Evolutionary conservation across 2,329 filamentous ascomycete species (phyloP), one percentile per base, ranked within the genome.

Genomic region (Arthroderma sp.): DNA sequence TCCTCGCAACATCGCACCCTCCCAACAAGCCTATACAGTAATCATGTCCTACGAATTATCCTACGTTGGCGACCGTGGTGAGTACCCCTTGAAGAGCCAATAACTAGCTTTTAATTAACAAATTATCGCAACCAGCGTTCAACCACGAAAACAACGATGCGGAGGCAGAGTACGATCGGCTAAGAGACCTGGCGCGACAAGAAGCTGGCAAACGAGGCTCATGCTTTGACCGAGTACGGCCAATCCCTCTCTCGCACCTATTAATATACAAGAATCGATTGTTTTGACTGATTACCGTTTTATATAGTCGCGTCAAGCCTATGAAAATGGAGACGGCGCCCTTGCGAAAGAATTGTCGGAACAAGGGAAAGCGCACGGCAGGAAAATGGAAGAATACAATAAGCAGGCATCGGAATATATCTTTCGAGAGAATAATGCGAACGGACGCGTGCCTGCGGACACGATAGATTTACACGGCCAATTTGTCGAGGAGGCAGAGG

Each of bases 391-490:
- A 53, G 72, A 82, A 48, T 93, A 87, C 69, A 95, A 95, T 71
- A 79, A 77, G 52, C 86, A 94, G 64, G 91, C 91, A 1, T 86
- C 85, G 48, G 85, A 95, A 48, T 94, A 77, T 65, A 96, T 96
- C 61, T 95, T 98, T 70, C 82, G 87, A 36, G 86, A 89, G 68
- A 95, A 95, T 70, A 96, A 96, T 61, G 80, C 84, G 15, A 64
- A 71, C 2, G 84, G 78, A 11, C 78, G 82, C 49, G 82, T 94
- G 6, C 74, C 77, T 10, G 71, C 71, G 36, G 89, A 96, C 65
- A 86, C 83, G 6, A 88, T 98, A 55, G 91, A 98, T 66, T 72
- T 98, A 40, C 91, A 98, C 63, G 91, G 91, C 2, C 83, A 93
- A 59, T 95, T 83, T 57, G 88, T 94, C 48, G 86, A 94, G 61